Base-by-base conservation (phyloP, 139 green algal species). In the Coelastrella sp. region DNA sequence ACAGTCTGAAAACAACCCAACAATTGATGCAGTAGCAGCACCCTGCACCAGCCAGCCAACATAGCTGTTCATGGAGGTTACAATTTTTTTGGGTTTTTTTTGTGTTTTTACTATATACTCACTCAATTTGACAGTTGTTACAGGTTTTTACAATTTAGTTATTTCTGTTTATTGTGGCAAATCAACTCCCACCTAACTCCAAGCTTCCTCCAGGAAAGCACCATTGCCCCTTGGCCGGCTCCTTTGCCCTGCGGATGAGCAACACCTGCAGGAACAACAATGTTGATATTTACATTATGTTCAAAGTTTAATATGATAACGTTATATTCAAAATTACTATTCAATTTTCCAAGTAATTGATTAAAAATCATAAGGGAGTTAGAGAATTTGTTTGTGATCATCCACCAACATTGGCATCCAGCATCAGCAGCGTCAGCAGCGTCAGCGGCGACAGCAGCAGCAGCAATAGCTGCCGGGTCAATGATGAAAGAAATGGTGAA, bases 241-340 rank as follows among this genome's bases (percentile, higher is more conserved):
- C 90, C 66, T 96, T 96, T 82, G 88, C 94, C 11, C 94, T 84
- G 1, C 90, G 89, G 7, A 96, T 93, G 0, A 96, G 90, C 87
- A 96, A 87, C 58, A 95, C 70, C 90, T 96, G 89, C 25, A 61
- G 6, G 68, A 19, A 76, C 19, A 8, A 27, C 19, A n/a, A 6
- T 76, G 68, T 15, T 11, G 68, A 27, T 76, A 4, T 76, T 7
- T 24, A 11, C 17, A 8, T 76, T 7, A 24, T 75, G 24, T 75
- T 7, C 68, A 75, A 22, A n/a, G 68, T 24, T 24, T 1, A 20
- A 75, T 9, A 27, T 4, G 7, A 7, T n/a, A 24, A 25, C 9
- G 14, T 75, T 27, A 11, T 11, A 9, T 19, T 11, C 11, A 19
- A 68, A 11, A 68, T 11, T 19, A 19, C 61, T 68, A 11, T 11